Base-by-base conservation (phyloP, 2,329 filamentous ascomycete species). In the Blastomyces parvus region DNA sequence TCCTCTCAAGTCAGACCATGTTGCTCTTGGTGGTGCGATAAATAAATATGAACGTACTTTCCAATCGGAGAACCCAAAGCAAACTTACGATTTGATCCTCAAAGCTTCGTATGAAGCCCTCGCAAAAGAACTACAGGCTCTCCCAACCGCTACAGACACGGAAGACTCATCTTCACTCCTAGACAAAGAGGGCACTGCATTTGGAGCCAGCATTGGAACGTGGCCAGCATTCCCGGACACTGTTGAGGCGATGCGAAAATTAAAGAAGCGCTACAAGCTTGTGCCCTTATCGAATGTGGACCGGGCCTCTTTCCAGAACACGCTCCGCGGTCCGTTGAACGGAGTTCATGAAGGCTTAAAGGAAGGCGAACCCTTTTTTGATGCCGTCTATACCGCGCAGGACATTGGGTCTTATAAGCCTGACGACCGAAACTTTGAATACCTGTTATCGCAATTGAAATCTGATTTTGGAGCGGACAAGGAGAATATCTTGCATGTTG, bases 351-450 rank as follows among this genome's bases (percentile, higher is more conserved):
- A 62, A 19, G 60, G 57, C 4, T 42, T 66, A 14, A 52, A 48
- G 22, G 53, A 36, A 22, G 42, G 19, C 38, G 30, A 40, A 0
- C 55, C 59, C 0, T 70, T 76, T n/a, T 87, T 90, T 69, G 86
- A 88, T 68, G 80, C 81, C 14, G 78, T 89, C 30, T 84, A 88
- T 73, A 90, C 87, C 2, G 88, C 88, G 1, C 79, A 91, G 74
- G 83, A 88, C 55, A 84, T 91, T 61, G 87, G 88, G 0, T 81
- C 78, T 7, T 91, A 91, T 73, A 91, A 91, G 77, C 89, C 89
- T 0, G 76, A 83, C 65, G 71, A 75, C 46, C 72, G 72, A 36
- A 90, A 90, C 69, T 91, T 91, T 67, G 78, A 83, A 63, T 87
- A 88, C 70, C 76, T 91, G 74, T 76, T 90, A 17, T 71, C 73